Conservation (phyloP, 208 protist genomes). For the Trypanosoma boissoni region DNA sequence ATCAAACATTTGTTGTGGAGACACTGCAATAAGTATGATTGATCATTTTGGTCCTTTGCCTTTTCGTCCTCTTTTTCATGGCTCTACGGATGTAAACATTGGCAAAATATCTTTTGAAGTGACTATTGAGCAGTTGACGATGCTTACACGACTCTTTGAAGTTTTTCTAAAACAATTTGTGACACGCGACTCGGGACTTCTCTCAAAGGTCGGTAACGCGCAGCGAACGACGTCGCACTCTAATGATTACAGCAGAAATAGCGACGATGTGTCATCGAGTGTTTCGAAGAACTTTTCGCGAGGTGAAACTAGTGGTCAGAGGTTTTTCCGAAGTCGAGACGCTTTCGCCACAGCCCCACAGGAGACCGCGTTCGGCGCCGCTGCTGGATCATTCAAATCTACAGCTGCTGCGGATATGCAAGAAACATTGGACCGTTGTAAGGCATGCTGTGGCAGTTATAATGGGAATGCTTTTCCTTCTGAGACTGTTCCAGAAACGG, state of each 20-base stretch:
- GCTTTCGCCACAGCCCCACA: no score
- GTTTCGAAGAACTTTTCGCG: no score
- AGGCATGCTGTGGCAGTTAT: not conserved
- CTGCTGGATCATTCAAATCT: no score
- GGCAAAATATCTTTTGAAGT: slow-evolving; percentile 55
- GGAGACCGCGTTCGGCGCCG: no score
- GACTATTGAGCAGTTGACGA: slow-evolving; percentile 48
- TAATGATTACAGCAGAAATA: slow-evolving; percentile 51
- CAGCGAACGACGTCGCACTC: slow-evolving; percentile 49
- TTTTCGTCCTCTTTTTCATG: slow-evolving; percentile 63
- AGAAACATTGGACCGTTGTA: slow-evolving; percentile 4
- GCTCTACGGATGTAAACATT: slow-evolving; percentile 52
- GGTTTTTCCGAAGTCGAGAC: no score
- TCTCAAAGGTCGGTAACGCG: slow-evolving; percentile 52
- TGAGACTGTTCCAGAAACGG: slow-evolving; percentile 35
- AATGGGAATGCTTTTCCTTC: slow-evolving; percentile 24
- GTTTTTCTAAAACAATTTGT: slow-evolving; percentile 47
- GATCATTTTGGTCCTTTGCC: slow-evolving; percentile 81
- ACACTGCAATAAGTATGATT: slow-evolving; percentile 45
- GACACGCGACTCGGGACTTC: slow-evolving; percentile 50
- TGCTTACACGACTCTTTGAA: slow-evolving; percentile 39
- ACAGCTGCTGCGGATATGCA: no score
- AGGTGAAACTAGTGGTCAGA: no score
- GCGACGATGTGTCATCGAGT: no score
- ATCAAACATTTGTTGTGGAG: slow-evolving; percentile 49